Conservation (phyloP, 139 green algal genomes). For the Eudorina sp. region DNA sequence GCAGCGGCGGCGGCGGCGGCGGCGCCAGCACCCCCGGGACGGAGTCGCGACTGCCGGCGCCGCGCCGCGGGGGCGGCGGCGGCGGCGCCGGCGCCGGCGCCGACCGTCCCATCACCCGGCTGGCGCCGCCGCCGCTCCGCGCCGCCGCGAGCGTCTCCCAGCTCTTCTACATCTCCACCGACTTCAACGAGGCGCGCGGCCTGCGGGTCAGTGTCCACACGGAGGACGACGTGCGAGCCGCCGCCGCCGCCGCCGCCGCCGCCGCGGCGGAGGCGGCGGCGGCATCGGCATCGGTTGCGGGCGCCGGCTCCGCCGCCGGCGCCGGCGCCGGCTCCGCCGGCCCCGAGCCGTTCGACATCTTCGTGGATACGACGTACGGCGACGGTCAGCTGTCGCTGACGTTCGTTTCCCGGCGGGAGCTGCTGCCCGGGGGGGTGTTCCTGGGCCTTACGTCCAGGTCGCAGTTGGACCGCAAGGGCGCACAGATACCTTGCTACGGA, state of each 20-base stretch:
- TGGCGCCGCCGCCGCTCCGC: not conserved
- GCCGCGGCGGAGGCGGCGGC: not conserved
- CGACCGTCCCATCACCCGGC: not conserved
- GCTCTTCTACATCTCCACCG: slow-evolving; percentile 12
- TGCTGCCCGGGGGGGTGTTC: slow-evolving; percentile 29
- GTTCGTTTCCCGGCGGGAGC: slow-evolving; percentile 14
- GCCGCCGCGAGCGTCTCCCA: not conserved
- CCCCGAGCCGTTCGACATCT: slow-evolving; percentile 16
- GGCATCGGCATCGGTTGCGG: not conserved
- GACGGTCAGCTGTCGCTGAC: slow-evolving; percentile 18
- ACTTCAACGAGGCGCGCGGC: not conserved
- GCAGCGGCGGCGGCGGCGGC: not conserved
- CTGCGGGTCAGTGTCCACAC: slow-evolving; percentile 6
- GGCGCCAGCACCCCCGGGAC: no score
- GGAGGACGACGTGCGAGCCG: not conserved
- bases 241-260: not conserved
- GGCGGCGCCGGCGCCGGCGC: not conserved
- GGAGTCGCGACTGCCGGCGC: not conserved
- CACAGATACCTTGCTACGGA: slow-evolving; percentile 40
- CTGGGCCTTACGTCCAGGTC: slow-evolving; percentile 16
- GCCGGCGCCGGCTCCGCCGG: not conserved
- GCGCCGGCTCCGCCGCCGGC: not conserved
- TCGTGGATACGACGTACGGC: slow-evolving; percentile 33
- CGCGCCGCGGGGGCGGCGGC: not conserved
- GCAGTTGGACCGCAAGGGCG: slow-evolving; percentile 34